A percentile compares a stretch with the other conserved stretches of the same genome.
phyloP scores from a whole-genome alignment of 495 filamentous ascomycete genomes.

The Talaromyces proteolyticus region DNA sequence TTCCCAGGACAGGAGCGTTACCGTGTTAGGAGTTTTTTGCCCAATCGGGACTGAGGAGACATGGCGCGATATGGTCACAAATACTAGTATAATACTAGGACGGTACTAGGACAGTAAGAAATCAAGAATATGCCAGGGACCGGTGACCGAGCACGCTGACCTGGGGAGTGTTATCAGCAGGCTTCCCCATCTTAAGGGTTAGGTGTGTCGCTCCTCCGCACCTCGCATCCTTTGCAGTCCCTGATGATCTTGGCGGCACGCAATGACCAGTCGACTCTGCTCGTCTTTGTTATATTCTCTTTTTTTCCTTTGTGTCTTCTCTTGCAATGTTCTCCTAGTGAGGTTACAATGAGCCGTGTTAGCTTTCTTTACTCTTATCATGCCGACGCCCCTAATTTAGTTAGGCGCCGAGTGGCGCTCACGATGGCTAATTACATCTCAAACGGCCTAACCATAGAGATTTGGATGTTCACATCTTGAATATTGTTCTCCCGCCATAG shows the following conservation, averaged over 20 bases:
- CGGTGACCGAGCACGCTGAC: too few species aligned
- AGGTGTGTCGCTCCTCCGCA: too few species aligned
- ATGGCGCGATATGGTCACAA: too few species aligned
- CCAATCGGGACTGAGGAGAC: too few species aligned
- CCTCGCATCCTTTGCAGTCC: too few species aligned
- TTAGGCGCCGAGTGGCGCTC: background rate
- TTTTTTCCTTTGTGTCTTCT: background rate
- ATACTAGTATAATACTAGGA: too few species aligned
- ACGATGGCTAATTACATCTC: background rate
- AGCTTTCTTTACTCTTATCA: background rate
- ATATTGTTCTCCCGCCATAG: background rate
- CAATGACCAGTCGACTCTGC: background rate
- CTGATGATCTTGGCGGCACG: background rate
- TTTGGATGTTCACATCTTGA: background rate
- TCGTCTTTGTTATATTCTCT: background rate
- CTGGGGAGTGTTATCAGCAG: too few species aligned
- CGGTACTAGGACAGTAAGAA: too few species aligned
- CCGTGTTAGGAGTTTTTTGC: too few species aligned
- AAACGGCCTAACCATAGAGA: background rate
- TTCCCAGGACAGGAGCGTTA: too few species aligned
- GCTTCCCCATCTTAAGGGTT: too few species aligned
- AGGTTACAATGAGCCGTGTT: background rate
- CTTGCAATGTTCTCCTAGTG: background rate
- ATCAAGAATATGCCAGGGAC: too few species aligned
- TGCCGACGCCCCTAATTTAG: background rate